A percentile compares a stretch with the other conserved stretches of the same genome.
Evolutionary conservation across 75 land plant species (phyloP).

Genomic region (Isoetes taiwanensis): DNA sequence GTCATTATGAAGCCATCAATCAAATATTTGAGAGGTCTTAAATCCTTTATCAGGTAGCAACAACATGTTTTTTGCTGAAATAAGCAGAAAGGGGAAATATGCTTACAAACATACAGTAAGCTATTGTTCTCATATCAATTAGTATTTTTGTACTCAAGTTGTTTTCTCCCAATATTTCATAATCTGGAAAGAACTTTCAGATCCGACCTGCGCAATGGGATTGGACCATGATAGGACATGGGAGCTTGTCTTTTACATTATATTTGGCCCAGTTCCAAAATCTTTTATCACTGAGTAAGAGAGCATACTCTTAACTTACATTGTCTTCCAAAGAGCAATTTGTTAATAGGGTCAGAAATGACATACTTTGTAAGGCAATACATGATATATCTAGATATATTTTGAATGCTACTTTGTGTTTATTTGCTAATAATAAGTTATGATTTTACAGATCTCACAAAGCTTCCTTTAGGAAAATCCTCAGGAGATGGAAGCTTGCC

Average conservation of each 20-base stretch:
- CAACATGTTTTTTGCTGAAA: conserved; percentile 19
- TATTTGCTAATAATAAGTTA: too few species aligned
- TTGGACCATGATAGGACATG: conserved; percentile 12
- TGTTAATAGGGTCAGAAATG: background rate
- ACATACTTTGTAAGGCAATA: too few species aligned
- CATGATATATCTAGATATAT: too few species aligned
- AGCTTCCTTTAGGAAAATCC: conserved; percentile 15
- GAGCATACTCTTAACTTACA: background rate
- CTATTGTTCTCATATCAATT: too few species aligned
- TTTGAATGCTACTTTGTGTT: too few species aligned
- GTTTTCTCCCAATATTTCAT: background rate
- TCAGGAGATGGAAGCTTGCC: conserved; percentile 10
- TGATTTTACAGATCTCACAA: conserved; percentile 14
- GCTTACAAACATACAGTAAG: conserved; percentile 20
- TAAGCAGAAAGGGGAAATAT: conserved; percentile 15
- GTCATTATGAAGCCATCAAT: background rate
- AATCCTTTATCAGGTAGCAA: conserved; percentile 5
- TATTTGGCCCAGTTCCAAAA: conserved; percentile 8
- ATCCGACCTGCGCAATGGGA: conserved; percentile 16
- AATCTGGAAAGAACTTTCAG: background rate
- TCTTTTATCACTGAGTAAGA: conserved; percentile 15
- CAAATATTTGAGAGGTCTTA: background rate
- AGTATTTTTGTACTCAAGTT: too few species aligned
- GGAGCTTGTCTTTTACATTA: conserved; percentile 12
- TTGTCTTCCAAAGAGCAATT: too few species aligned